Evolutionary conservation across 352 stramenopile genomes (phyloP).

Genomic region (Blastocystis sp.): DNA sequence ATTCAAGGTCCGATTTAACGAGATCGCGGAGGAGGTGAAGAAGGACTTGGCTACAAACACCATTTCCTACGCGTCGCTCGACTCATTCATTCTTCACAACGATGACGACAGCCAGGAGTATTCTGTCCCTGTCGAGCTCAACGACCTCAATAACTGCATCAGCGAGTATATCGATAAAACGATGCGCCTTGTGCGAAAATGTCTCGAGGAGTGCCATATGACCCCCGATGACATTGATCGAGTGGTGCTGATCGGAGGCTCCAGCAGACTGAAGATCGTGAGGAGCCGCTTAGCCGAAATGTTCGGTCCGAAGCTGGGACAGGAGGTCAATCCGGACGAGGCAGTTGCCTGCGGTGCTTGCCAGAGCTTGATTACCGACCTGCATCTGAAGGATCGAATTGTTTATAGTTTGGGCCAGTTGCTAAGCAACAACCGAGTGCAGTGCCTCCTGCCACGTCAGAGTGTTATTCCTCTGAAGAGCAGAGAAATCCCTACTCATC

Average conservation of each 20-base stretch:
- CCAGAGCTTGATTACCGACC: background rate
- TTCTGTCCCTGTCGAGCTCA: background rate
- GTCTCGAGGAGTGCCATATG: background rate
- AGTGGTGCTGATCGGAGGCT: slow-evolving; percentile 70
- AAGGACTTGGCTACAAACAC: background rate
- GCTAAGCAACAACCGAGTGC: background rate
- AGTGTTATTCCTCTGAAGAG: background rate
- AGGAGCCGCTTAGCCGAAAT: background rate
- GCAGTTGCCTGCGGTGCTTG: slow-evolving; percentile 88
- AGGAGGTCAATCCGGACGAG: background rate
- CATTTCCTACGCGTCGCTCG: background rate
- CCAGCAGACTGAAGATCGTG: slow-evolving; percentile 28
- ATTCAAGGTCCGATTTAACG: background rate
- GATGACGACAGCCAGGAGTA: background rate
- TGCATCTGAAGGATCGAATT: background rate
- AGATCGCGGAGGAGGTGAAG: background rate
- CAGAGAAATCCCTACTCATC: background rate
- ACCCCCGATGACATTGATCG: slow-evolving; percentile 66
- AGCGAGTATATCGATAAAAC: background rate
- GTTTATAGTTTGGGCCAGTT: background rate
- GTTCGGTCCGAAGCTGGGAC: background rate
- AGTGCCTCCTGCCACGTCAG: background rate
- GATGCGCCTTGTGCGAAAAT: background rate
- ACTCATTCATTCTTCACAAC: background rate
- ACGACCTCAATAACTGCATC: background rate